Base-by-base conservation (phyloP, 805 yeast genomes). In the Myxozyma nipponensis region DNA sequence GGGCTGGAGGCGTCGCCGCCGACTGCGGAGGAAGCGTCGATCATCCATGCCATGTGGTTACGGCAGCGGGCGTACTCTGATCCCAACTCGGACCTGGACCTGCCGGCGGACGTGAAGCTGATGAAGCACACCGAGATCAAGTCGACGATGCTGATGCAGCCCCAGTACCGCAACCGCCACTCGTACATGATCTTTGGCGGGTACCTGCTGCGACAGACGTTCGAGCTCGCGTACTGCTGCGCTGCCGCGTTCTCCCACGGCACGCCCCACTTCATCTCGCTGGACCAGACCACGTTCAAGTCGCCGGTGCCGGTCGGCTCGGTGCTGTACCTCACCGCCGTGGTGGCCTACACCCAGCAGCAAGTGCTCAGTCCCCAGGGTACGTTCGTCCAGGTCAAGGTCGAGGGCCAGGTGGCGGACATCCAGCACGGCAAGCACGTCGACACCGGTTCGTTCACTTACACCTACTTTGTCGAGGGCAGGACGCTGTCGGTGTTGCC, bases 241-340 rank as follows among this genome's bases (percentile, higher is more conserved):
- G 88, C 95, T 5, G 95, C 95, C 4, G 86, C 95, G 1, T 88
- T 90, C 63, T 74, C 96, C 1, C 82, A 81, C 58, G 82, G 91
- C 15, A 81, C 84, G 53, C 96, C 98, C 39, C 76, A 96, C 65
- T 90, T 90, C 60, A 86, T 88, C 9, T 84, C 95, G 1, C 75
- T 90, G 59, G 97, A 90, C 66, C 84, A 93, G 21, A 88, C 96
- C 39, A 85, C 95, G 22, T 90, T 90, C 75, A 82, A 85, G 63
- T 85, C 90, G 18, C 98, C 98, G 1, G 98, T 90, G 5, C 97
- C 97, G 1, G 96, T 90, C 17, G 97, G 98, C 1, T 82, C 90
- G 1, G 95, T 91, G 6, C 72, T 90, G 52, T 84, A 82, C 57
- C 80, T 88, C 81, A 77, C 80, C 47, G 93, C 97, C 0, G 74